Base-by-base conservation (phyloP, 192 early-diverging fungal species). In the Ramicandelaber brevisporus region DNA sequence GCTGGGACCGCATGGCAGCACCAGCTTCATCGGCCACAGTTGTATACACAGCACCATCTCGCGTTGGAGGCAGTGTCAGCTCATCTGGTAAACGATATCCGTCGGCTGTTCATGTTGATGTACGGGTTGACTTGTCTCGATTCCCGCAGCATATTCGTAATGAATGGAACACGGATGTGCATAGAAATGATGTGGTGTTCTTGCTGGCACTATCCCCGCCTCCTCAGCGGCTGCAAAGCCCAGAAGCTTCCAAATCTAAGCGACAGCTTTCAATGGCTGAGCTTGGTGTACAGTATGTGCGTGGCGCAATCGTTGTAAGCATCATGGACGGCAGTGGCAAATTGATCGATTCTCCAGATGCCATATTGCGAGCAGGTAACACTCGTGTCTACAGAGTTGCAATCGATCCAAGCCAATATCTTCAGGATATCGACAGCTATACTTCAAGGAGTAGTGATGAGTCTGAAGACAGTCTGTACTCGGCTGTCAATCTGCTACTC, bases 1-100 rank as follows among this genome's bases (percentile, higher is more conserved):
- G 93, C 17, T 96, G 90, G 88, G 72, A 84, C 5, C 55, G 87
- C 23, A 95, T 90, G 75, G 93, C 79, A 0, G 38, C 68, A 19
- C 67, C 69, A 0, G 61, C 92, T 24, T 59, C 61, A 3, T 31
- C 49, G 28, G 64, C 84, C 34, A 53, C 48, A 3, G 55, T 92
- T 16, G 59, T 69, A 1, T 73, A 86, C 37, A 61, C 89, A 2
- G 68, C 59, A 1, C 46, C 63, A 20, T 65, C 83, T 10, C 59
- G 65, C 26, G 44, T 87, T 4, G 72, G 70, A 1, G 65, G 40
- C 39, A 36, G 29, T 30, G 29, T 14, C 45, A 49, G 2, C 23
- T 26, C n/a, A 20, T 57, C 14, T n/a, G 55, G 55, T 22, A 43
- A 84, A 34, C 44, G 39, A 15, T 65, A 59, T 16, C 82, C 79